Base-by-base conservation (phyloP, 169 alveolate genomes). In the Babesia ovis region DNA sequence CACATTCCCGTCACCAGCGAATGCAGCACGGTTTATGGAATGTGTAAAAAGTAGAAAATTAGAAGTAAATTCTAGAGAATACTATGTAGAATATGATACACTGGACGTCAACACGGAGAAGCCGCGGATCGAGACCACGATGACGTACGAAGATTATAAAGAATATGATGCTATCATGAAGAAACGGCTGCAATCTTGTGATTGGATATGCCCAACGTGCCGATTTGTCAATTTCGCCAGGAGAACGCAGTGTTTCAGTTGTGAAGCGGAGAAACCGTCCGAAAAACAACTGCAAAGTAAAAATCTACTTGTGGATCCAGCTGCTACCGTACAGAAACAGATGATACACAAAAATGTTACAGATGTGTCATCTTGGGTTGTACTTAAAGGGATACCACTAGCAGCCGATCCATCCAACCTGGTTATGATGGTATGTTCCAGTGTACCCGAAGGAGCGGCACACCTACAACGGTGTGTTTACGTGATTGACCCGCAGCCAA, bases 181-280 rank as follows among this genome's bases (percentile, higher is more conserved):
- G 20, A 23, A 53, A 50, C n/a, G 56, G 39, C 64, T 56, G 32
- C 39, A 51, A 62, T n/a, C 62, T 18, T 37, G 64, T 54, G 93
- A 89, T 53, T 89, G 93, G 93, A 71, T 59, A 29, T 89, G 93
- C 61, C 86, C 93, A 2, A 50, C 68, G 32, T 89, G 93, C 75
- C 77, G 85, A 32, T 89, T 85, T 50, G 43, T 89, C n/a, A 89
- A 89, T 46, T 89, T 85, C 29, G 81, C 93, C 5, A 43, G 85
- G 53, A 42, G 93, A 34, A 1, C 58, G 0, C 71, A 41, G 34
- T 81, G 89, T 43, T 25, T 81, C 27, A 58, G 64, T 22, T 81
- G 89, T 43, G 74, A 77, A 2, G n/a, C 23, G 32, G 74, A 45
- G 27, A 70, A 58, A 41, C 89, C 89, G 8, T 45, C 84, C 4